Conservation (phyloP, 2,329 filamentous ascomycete genomes). For the Cladosporium sp. region DNA sequence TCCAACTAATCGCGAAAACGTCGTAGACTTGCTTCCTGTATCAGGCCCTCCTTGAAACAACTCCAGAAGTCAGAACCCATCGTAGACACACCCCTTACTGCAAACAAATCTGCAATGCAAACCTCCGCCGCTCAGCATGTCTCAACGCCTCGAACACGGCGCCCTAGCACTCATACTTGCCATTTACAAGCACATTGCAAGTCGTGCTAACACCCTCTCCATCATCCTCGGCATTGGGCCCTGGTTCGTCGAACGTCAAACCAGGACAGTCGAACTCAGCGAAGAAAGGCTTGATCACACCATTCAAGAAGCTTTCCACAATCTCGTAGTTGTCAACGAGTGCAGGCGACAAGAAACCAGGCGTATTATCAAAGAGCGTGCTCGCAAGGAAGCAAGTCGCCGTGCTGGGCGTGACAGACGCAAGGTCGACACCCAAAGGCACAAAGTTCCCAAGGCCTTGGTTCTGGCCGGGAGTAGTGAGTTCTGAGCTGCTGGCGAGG, state of each 20-base stretch:
- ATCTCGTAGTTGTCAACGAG: conserved; percentile 21
- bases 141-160: too few species aligned
- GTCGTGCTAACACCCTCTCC: too few species aligned
- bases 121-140: too few species aligned
- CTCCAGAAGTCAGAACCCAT: too few species aligned
- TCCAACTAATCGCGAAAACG: too few species aligned
- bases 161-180: too few species aligned
- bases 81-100: too few species aligned
- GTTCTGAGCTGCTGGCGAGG: conserved; percentile 22
- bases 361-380: conserved; percentile 24
- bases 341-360: conserved; percentile 20
- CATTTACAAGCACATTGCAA: too few species aligned
- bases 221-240: too few species aligned
- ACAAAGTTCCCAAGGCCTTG: conserved; percentile 27
- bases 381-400: conserved; percentile 25
- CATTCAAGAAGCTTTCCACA: conserved; percentile 24
- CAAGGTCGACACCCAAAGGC: conserved; percentile 21
- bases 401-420: conserved; percentile 14
- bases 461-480: conserved; percentile 23
- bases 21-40: too few species aligned
- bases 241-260: conserved; percentile 14
- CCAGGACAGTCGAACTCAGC: conserved; percentile 18
- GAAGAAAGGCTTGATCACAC: conserved; percentile 22
- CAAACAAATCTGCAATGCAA: too few species aligned
- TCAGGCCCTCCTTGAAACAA: too few species aligned